These are phyloP conservation scores for Macrolepiota albuminosa DNA, from an alignment of 768 basidiomycete species.

Conservation along the genomic window DNA sequence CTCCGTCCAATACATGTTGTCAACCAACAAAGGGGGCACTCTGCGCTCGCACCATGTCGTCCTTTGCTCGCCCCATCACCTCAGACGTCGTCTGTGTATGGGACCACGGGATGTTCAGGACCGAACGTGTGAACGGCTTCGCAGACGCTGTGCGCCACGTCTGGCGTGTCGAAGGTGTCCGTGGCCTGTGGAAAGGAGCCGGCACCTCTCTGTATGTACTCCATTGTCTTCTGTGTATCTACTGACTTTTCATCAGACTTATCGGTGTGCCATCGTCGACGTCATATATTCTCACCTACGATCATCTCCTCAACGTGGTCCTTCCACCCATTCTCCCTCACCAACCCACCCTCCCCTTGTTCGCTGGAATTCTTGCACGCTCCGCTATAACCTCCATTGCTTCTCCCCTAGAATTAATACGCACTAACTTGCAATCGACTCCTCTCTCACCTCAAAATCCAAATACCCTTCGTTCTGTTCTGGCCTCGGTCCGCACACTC, in stretches of 20 bases:
- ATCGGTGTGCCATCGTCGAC: conserved; percentile 92
- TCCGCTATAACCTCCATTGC: conserved; percentile 71
- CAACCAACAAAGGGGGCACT: conserved; percentile 50
- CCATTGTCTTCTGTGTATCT: background rate
- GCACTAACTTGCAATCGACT: conserved; percentile 91
- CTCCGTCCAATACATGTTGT: conserved; percentile 60
- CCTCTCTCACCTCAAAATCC: conserved; percentile 65
- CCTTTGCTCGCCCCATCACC: conserved; percentile 51
- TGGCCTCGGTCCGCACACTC: conserved; percentile 54
- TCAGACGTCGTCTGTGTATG: conserved; percentile 74
- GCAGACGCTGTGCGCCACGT: conserved; percentile 81
- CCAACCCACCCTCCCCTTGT: conserved; percentile 56
- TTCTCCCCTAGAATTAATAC: conserved; percentile 89
- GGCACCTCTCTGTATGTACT: conserved; percentile 80
- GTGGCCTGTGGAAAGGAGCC: conserved; percentile 93
- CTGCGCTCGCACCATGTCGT: conserved; percentile 78
- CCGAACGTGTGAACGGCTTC: conserved; percentile 79
- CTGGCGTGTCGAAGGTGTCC: conserved; percentile 71
- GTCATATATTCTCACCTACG: conserved; percentile 94
- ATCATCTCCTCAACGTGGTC: conserved; percentile 66
- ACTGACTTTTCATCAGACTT: conserved; percentile 42
- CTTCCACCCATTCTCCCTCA: conserved; percentile 59
- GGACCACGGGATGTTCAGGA: conserved; percentile 65
- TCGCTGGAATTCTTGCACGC: conserved; percentile 80
- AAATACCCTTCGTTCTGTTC: conserved; percentile 72